Percentiles rank a stretch among this genome's conserved stretches.
These are phyloP conservation scores for Cyamopsis tetragonoloba DNA, from an alignment of 306 rosid species.

Conservation along the genomic window DNA sequence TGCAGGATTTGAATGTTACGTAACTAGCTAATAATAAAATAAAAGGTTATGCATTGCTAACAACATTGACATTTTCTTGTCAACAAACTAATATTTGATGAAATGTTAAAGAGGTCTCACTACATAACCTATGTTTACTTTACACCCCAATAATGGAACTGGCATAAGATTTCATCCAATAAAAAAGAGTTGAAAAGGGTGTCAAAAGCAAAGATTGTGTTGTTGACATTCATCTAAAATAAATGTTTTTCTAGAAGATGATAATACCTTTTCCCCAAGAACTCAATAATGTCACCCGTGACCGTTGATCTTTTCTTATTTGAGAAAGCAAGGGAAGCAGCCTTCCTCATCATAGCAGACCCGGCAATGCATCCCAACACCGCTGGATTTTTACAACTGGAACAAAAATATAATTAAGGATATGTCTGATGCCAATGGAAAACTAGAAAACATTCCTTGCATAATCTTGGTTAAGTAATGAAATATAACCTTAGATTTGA, in stretches of 20 bases:
- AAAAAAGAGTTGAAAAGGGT: not conserved
- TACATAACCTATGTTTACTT: no score
- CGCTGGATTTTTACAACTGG: slow-evolving; percentile 62
- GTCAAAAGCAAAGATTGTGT: no score
- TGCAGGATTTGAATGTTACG: not conserved
- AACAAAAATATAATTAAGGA: slow-evolving; percentile 15
- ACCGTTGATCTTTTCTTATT: slow-evolving; percentile 85
- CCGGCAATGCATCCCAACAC: slow-evolving; percentile 84
- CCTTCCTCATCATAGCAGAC: slow-evolving; percentile 75
- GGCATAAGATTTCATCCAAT: no score
- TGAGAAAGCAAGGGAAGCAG: slow-evolving; percentile 79
- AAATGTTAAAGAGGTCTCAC: not conserved
- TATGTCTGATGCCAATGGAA: not conserved
- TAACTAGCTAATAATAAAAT: not conserved
- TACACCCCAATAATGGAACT: not conserved
- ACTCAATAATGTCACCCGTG: slow-evolving; percentile 81
- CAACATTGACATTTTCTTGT: not conserved
- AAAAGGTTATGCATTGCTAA: no score
- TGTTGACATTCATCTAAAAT: not conserved
- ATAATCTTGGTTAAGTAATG: not conserved
- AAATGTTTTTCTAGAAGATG: not conserved
- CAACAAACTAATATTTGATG: not conserved
- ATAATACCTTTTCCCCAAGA: slow-evolving; percentile 79
- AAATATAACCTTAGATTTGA: slow-evolving; percentile 44
- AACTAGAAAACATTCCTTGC: not conserved